These are phyloP conservation scores for Chrysanthemum makinoi DNA, from an alignment of 129 eudicot species.

Conservation along the genomic window DNA sequence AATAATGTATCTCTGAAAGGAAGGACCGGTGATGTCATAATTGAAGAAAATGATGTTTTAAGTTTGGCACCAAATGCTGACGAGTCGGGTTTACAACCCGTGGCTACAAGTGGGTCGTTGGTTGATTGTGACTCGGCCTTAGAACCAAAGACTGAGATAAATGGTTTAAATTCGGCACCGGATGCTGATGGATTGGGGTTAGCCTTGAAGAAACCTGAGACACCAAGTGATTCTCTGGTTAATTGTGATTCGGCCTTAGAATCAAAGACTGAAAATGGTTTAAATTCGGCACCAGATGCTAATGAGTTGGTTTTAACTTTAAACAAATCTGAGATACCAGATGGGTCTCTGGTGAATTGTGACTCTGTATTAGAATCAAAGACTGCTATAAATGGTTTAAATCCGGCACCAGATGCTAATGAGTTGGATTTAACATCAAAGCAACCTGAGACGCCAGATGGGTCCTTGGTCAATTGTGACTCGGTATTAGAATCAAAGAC, in stretches of 20 bases:
- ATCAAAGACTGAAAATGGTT: slow-evolving; percentile 15
- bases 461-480: slow-evolving; percentile 34
- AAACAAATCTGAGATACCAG: slow-evolving; percentile 31
- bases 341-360: slow-evolving; percentile 35
- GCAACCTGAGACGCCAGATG: slow-evolving; percentile 32
- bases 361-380: slow-evolving; percentile 22
- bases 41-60: slow-evolving; percentile 5
- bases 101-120: slow-evolving; percentile 34
- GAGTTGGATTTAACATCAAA: slow-evolving; percentile 22
- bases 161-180: slow-evolving; percentile 22
- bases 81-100: slow-evolving; percentile 23
- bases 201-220: slow-evolving; percentile 29
- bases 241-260: no score
- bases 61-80: not conserved
- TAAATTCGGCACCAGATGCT: slow-evolving; percentile 22
- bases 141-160: slow-evolving; percentile 26
- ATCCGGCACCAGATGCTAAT: slow-evolving; percentile 22
- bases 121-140: slow-evolving; percentile 16
- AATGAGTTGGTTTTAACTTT: slow-evolving; percentile 13
- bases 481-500: slow-evolving; percentile 23
- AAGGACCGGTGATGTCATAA: slow-evolving; percentile 3
- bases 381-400: slow-evolving; percentile 25
- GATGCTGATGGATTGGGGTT: slow-evolving; percentile 19
- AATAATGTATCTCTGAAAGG: slow-evolving; percentile 26
- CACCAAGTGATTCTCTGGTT: slow-evolving; percentile 16